Percentiles rank a stretch among this genome's conserved stretches.
These are phyloP conservation scores for Magnolia officinalis DNA, from an alignment of 164 flowering plant species.

Conservation along the genomic window DNA sequence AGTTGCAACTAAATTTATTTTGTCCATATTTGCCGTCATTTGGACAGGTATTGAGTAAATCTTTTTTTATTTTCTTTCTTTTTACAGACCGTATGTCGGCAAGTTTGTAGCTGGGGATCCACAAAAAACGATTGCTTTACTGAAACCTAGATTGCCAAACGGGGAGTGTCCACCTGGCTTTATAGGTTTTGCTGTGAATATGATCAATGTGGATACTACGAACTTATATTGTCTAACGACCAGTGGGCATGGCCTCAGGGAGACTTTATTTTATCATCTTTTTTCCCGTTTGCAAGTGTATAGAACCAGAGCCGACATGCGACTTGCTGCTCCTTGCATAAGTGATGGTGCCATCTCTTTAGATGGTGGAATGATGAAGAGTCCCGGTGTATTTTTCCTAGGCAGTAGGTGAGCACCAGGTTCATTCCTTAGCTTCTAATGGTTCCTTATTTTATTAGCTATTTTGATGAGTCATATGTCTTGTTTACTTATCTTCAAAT, in stretches of 20 bases:
- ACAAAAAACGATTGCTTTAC: slow-evolving; percentile 66
- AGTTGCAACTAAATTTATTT: not conserved
- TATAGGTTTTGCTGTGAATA: slow-evolving; percentile 91
- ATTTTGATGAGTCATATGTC: not conserved
- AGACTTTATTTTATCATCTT: slow-evolving; percentile 79
- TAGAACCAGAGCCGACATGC: slow-evolving; percentile 66
- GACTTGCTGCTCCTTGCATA: slow-evolving; percentile 61
- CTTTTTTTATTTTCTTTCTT: not conserved
- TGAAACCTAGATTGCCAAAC: slow-evolving; percentile 67
- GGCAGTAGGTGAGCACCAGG: slow-evolving; percentile 49
- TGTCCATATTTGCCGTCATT: not conserved
- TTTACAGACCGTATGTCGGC: slow-evolving; percentile 62
- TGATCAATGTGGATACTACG: slow-evolving; percentile 52
- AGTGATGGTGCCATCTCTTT: slow-evolving; percentile 80
- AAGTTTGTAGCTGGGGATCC: slow-evolving; percentile 57
- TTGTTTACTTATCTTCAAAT: too few species aligned
- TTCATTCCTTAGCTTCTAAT: not conserved
- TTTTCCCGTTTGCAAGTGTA: slow-evolving; percentile 76
- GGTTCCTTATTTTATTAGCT: not conserved
- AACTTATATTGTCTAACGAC: slow-evolving; percentile 41
- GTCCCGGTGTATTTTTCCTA: slow-evolving; percentile 46
- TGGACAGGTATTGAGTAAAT: not conserved
- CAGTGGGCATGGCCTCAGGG: slow-evolving; percentile 67
- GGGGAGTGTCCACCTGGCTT: slow-evolving; percentile 78
- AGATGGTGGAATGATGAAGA: slow-evolving; percentile 80